phyloP scores from a whole-genome alignment of 2,329 filamentous ascomycete species.

The Ophiocordyceps sinensis region DNA sequence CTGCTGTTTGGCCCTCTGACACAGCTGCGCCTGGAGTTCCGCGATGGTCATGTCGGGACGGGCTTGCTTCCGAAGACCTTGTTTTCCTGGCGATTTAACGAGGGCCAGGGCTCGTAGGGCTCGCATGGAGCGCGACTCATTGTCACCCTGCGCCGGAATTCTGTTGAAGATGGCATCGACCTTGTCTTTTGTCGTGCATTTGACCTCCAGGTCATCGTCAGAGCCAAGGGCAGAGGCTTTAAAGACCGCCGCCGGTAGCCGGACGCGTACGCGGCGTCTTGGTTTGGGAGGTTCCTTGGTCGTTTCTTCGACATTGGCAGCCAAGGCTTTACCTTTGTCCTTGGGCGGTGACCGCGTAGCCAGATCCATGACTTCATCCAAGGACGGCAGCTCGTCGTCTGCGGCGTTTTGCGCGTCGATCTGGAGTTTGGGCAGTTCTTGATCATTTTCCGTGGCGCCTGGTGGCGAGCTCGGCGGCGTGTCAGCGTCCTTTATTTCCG shows the following conservation, averaged over 20 bases:
- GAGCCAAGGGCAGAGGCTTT: constrained; percentile 28
- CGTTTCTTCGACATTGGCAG: constrained; percentile 4
- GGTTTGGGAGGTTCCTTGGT: constrained; percentile 13
- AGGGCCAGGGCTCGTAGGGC: constrained; percentile 63
- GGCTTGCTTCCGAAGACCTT: constrained; percentile 25
- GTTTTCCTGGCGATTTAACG: constrained; percentile 47
- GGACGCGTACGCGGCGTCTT: constrained; percentile 36
- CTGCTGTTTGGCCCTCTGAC: constrained; percentile 63
- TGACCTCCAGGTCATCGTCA: constrained; percentile 53
- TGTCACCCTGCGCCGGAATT: constrained; percentile 45
- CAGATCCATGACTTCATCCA: constrained; percentile 20
- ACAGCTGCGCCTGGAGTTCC: constrained; percentile 54
- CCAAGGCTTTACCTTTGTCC: constrained; percentile 42
- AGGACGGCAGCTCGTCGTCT: constrained; percentile 20
- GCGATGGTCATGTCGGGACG: constrained; percentile 48
- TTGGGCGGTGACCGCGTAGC: constrained; percentile 30
- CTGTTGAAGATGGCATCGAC: constrained; percentile 55
- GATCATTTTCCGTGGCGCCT: constrained; percentile 14
- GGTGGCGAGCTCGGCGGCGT: constrained; percentile 64
- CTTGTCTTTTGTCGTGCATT: constrained; percentile 31
- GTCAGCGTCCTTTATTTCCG: constrained; percentile 34
- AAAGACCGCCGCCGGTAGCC: constrained; percentile 24
- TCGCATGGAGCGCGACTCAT: constrained; percentile 49
- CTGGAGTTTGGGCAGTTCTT: constrained; percentile 1
- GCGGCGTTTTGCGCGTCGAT: constrained; percentile 9